These are phyloP conservation scores for Apiospora phragmitis DNA, from an alignment of 2,329 filamentous ascomycete species.

Conservation along the genomic window DNA sequence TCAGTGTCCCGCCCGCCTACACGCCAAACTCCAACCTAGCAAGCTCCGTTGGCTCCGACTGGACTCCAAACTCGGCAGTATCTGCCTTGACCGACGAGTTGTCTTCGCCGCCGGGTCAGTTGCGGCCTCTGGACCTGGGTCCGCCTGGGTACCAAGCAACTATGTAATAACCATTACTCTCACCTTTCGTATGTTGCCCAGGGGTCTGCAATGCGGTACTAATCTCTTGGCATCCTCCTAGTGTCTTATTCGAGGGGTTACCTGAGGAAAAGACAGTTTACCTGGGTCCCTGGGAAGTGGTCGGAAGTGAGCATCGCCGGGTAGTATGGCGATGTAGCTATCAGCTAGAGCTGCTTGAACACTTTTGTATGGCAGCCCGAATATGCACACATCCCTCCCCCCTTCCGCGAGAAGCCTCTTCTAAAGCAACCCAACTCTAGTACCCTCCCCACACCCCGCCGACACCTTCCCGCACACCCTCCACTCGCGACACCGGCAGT, in stretches of 20 bases:
- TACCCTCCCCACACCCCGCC: constrained; percentile 45
- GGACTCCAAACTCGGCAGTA: constrained; percentile 48
- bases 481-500: constrained; percentile 51
- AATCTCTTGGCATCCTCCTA: constrained; percentile 23
- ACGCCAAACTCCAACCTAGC: constrained; percentile 41
- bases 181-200: constrained; percentile 1
- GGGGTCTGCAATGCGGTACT: neutral
- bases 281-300: constrained; percentile 54
- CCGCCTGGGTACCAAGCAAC: constrained; percentile 56
- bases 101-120: constrained; percentile 41
- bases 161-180: constrained; percentile 39
- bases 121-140: constrained; percentile 50
- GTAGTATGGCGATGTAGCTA: constrained; percentile 56
- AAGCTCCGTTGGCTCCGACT: constrained; percentile 46
- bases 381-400: neutral
- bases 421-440: constrained; percentile 28
- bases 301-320: constrained; percentile 47
- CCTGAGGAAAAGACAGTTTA: constrained; percentile 50
- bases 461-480: constrained; percentile 50
- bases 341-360: constrained; percentile 51
- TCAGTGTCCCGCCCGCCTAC: constrained; percentile 44
- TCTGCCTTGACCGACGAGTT: constrained; percentile 42
- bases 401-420: neutral
- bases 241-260: constrained; percentile 52
- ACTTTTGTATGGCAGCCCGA: constrained; percentile 42